Percentiles rank a stretch among this genome's conserved stretches.
Conservation (phyloP, 495 filamentous ascomycete species). For the Clavariopsis aquatica region DNA sequence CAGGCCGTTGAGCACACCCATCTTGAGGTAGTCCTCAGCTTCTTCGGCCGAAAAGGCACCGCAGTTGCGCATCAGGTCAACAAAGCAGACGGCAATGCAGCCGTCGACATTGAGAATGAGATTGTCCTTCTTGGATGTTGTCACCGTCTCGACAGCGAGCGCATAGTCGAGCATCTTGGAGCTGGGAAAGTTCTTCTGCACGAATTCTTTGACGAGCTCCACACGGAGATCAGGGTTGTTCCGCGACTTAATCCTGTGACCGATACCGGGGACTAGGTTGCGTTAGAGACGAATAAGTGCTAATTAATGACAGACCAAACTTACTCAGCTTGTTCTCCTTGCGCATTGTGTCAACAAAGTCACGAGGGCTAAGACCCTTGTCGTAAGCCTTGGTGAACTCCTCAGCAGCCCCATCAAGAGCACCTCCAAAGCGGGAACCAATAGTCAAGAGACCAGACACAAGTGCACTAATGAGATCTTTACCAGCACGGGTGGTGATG, state of each 20-base stretch:
- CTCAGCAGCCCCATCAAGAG: conserved; percentile 94
- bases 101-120: conserved; percentile 99
- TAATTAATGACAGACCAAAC: too few species aligned
- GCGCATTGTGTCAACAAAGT: conserved; percentile 97
- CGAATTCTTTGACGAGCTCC: conserved; percentile 98
- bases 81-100: conserved; percentile 97
- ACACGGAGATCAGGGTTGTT: conserved; percentile 99
- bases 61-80: conserved; percentile 95
- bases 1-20: conserved; percentile 98
- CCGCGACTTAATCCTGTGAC: conserved; percentile 97
- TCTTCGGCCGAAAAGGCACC: conserved; percentile 87
- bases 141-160: conserved; percentile 95
- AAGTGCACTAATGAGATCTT: conserved; percentile 93
- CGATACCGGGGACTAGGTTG: conserved; percentile 82
- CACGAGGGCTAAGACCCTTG: conserved; percentile 95
- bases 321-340: conserved; percentile 99
- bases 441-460: conserved; percentile 97
- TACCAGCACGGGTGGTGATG: conserved; percentile 97
- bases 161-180: conserved; percentile 98
- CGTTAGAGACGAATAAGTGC: conserved; percentile 42
- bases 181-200: conserved; percentile 93
- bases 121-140: conserved; percentile 99
- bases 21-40: conserved; percentile 81
- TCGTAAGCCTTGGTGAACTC: conserved; percentile 98
- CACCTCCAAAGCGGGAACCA: conserved; percentile 97